Conservation (phyloP, 1,139 yeast genomes). For the Zygosaccharomyces pseudobailii region DNA sequence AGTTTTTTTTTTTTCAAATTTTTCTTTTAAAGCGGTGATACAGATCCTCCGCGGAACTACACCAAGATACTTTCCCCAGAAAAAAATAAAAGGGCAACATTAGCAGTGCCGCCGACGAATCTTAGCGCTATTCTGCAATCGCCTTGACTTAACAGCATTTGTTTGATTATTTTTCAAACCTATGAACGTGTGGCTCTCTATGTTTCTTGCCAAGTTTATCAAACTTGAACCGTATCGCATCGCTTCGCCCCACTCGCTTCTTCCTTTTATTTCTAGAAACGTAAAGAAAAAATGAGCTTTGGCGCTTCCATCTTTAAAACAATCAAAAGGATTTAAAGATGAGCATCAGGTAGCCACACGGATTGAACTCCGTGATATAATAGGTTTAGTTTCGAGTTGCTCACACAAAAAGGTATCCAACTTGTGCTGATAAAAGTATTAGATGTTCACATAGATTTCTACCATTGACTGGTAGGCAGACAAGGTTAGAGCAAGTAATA, state of each 20-base stretch:
- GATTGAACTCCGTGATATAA: too few species aligned
- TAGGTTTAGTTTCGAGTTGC: background rate
- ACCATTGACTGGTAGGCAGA: slow-evolving; percentile 1
- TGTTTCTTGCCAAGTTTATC: background rate
- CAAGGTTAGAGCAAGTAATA: background rate
- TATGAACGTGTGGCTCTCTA: too few species aligned
- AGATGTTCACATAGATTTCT: background rate
- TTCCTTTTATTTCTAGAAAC: slow-evolving; percentile 4
- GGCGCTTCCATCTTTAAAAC: background rate
- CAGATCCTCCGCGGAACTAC: too few species aligned
- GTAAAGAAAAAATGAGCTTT: slow-evolving; percentile 5
- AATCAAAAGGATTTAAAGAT: slow-evolving; percentile 2
- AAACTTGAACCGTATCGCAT: background rate
- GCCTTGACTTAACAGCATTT: too few species aligned
- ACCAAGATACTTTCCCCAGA: too few species aligned
- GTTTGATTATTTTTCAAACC: too few species aligned
- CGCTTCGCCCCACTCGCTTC: background rate
- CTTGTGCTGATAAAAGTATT: background rate
- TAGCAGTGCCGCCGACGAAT: too few species aligned
- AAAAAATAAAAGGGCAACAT: too few species aligned
- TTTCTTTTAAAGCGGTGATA: too few species aligned
- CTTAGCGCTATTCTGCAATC: too few species aligned
- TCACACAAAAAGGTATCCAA: background rate
- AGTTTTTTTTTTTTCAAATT: too few species aligned
- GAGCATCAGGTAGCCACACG: background rate